Base-by-base conservation (phyloP, 1,139 yeast species). In the Spathaspora jeffriesii region DNA sequence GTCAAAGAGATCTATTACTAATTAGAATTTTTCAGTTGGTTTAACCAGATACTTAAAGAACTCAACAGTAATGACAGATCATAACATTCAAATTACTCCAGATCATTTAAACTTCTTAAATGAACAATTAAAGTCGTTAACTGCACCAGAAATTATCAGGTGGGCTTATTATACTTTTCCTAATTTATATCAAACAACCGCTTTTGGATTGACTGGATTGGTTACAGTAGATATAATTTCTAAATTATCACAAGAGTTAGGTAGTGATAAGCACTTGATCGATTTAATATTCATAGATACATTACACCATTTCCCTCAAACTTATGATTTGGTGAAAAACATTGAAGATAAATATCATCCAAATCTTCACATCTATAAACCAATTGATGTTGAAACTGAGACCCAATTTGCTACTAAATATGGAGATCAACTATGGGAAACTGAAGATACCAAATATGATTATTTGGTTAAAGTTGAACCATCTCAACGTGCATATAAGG, bases 391-490 rank as follows among this genome's bases (percentile, higher is more conserved):
- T 34, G 59, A 63, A 1, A 70, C 76, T 4, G 93, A 84, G 49
- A 56, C 58, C n/a, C 96, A 88, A 50, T 92, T 93, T 63, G 78
- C 79, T 5, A 64, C 59, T 1, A 74, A 74, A 58, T 79, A 88
- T 59, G 98, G 99, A 8, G 87, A 84, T 44, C 71, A 76, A 48
- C 69, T 93, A 38, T 93, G 98, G 97, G 93, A 88, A 47, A 76
- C 73, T 1, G 87, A 92, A 59, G 98, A 93, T 47, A 71, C 81
- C 38, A 77, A 80, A 56, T 93, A 93, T 61, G 99, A 93, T 64
- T 93, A 76, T 60, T 68, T 89, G 46, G 97, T 85, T 36, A 93
- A 93, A 65, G 97, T 91, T 5, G 98, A 93, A 64, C 98, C 99
- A 2, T 81, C 92, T 6, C 87, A 86, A 60, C 73, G 97, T 47